Conservation (phyloP, 1,139 yeast species). For the Kodamaea suecica region DNA sequence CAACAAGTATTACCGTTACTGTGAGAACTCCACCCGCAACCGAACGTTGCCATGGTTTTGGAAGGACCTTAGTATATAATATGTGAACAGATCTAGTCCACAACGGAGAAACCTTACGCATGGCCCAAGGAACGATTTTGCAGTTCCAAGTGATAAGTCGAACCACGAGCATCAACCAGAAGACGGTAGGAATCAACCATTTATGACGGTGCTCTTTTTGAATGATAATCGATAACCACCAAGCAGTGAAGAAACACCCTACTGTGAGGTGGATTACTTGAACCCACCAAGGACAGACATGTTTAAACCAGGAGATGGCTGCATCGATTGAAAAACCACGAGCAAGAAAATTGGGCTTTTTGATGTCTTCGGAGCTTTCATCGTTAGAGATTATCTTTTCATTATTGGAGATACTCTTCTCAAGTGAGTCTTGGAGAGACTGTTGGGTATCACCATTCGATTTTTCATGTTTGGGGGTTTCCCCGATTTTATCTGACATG, state of each 20-base stretch:
- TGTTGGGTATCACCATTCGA: too few relatives aligned
- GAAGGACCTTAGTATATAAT: conserved; percentile 37
- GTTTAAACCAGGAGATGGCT: conserved; percentile 8
- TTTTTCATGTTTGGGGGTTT: conserved; percentile 3
- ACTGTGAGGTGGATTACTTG: conserved; percentile 29
- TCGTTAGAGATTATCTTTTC: conserved; percentile 1
- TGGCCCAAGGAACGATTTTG: conserved; percentile 35
- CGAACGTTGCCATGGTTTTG: conserved; percentile 37
- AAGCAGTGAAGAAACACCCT: conserved; percentile 55
- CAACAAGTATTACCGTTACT: conserved; percentile 48
- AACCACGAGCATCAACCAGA: conserved; percentile 54
- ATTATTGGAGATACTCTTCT: conserved; percentile 3
- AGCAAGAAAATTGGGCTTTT: background rate
- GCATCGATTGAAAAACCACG: conserved; percentile 1
- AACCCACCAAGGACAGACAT: conserved; percentile 15
- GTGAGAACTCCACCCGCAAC: conserved; percentile 45
- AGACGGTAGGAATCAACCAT: conserved; percentile 64
- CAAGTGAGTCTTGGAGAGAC: background rate
- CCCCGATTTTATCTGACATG: background rate
- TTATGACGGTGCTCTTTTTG: conserved; percentile 51
- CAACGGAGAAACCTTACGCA: conserved; percentile 22
- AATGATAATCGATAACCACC: conserved; percentile 62
- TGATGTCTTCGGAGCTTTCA: conserved; percentile 1
- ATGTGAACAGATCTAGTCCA: conserved; percentile 45
- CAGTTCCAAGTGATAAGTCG: conserved; percentile 55